A percentile compares a stretch with the other conserved stretches of the same genome.
Evolutionary conservation across 257 asterid species (phyloP).

Genomic region (Oldenlandia corymbosa): DNA sequence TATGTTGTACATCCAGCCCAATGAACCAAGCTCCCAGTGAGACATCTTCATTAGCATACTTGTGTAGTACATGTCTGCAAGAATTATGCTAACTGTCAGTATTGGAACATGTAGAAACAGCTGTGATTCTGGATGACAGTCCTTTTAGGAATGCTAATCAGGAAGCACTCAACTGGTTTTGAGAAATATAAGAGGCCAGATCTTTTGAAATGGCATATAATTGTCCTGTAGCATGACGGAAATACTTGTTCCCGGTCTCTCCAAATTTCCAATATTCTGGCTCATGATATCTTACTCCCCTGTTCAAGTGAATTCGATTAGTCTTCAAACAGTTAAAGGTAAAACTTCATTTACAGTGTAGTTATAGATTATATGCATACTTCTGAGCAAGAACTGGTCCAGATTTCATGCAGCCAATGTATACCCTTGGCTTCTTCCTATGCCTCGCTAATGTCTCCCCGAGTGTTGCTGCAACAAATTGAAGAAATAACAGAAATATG

Average conservation of each 20-base stretch:
- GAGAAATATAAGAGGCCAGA: slow-evolving; percentile 65
- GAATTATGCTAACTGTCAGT: background rate
- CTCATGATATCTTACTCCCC: slow-evolving; percentile 92
- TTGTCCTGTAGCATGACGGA: slow-evolving; percentile 95
- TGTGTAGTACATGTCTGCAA: slow-evolving; percentile 77
- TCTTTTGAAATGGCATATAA: slow-evolving; percentile 84
- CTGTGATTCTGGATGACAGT: background rate
- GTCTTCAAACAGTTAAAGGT: slow-evolving; percentile 3
- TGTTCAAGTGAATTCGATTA: slow-evolving; percentile 22
- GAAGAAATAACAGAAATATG: slow-evolving; percentile 1
- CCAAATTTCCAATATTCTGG: slow-evolving; percentile 95
- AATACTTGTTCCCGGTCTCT: slow-evolving; percentile 82
- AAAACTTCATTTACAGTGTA: background rate
- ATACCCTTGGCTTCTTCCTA: slow-evolving; percentile 58
- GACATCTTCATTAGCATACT: slow-evolving; percentile 93
- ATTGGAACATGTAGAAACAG: background rate
- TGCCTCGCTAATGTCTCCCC: slow-evolving; percentile 74
- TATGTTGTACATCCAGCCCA: slow-evolving; percentile 76
- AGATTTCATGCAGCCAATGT: slow-evolving; percentile 91
- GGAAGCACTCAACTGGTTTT: slow-evolving; percentile 54
- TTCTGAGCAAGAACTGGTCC: slow-evolving; percentile 92
- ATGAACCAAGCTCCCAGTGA: slow-evolving; percentile 92
- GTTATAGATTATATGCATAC: slow-evolving; percentile 25
- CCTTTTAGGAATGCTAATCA: background rate
- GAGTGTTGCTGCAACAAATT: slow-evolving; percentile 59